These are phyloP conservation scores for Arachnomyces sp. DNA, from an alignment of 2,329 filamentous ascomycete genomes.

Conservation along the genomic window DNA sequence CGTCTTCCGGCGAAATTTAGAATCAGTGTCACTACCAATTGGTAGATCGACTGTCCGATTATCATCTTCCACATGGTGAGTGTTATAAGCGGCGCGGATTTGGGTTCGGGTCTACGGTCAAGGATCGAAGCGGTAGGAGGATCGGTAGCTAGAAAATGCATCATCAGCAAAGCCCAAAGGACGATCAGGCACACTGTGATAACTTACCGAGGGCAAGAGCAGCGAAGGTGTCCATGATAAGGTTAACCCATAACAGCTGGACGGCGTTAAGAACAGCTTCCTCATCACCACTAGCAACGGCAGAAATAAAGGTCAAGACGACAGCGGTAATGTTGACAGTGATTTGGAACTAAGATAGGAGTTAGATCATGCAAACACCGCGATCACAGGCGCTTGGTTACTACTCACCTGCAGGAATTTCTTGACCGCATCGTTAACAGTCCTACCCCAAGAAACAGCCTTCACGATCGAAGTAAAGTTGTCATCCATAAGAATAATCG, in stretches of 20 bases:
- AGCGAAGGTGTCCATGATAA: conserved; percentile 96
- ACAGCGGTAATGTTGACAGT: conserved; percentile 91
- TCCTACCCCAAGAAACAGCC: conserved; percentile 59
- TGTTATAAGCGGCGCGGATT: conserved; percentile 38
- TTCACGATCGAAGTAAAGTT: conserved; percentile 59
- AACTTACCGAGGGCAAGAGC: conserved; percentile 61
- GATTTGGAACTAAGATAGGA: conserved; percentile 55
- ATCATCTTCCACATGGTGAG: conserved; percentile 42
- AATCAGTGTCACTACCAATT: conserved; percentile 34
- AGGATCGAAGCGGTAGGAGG: conserved; percentile 51
- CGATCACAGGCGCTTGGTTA: conserved; percentile 20
- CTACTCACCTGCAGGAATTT: conserved; percentile 56
- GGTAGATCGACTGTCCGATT: conserved; percentile 36
- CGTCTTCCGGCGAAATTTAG: conserved; percentile 38
- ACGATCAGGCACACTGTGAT: too few relatives aligned
- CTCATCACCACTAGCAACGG: conserved; percentile 62
- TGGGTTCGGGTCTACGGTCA: conserved; percentile 43
- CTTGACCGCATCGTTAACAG: conserved; percentile 59
- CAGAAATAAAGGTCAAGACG: conserved; percentile 75
- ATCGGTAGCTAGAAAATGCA: conserved; percentile 43
- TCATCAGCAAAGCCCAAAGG: too few relatives aligned
- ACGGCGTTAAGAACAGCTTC: conserved; percentile 75
- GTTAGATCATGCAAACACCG: conserved; percentile 44
- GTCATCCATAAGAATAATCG: conserved; percentile 59
- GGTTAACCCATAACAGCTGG: conserved; percentile 89